Evolutionary conservation across 2,329 filamentous ascomycete species (phyloP).

Genomic region (Epichloe festucae): DNA sequence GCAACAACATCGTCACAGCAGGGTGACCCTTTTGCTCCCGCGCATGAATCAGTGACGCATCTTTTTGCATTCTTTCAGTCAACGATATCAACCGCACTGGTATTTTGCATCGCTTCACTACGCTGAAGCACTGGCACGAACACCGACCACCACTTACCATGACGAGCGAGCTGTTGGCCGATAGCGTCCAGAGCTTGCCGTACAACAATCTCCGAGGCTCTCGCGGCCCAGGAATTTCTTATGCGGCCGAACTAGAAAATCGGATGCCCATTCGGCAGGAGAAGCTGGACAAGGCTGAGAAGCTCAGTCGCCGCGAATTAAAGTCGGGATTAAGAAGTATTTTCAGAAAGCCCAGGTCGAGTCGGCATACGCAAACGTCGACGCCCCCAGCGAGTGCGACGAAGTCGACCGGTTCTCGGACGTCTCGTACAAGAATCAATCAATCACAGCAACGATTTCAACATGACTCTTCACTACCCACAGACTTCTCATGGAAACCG

Average conservation of each 20-base stretch:
- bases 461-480: constrained; percentile 7
- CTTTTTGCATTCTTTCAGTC: background rate
- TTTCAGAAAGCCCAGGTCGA: constrained; percentile 32
- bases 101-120: background rate
- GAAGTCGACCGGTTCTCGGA: constrained; percentile 27
- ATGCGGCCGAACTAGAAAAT: constrained; percentile 5
- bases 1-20: background rate
- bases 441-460: constrained; percentile 27
- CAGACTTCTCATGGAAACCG: constrained; percentile 24
- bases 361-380: constrained; percentile 21
- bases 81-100: background rate
- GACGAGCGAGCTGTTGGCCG: constrained; percentile 1
- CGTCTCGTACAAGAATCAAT: constrained; percentile 23
- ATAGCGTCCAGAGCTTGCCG: constrained; percentile 2
- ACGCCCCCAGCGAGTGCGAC: constrained; percentile 17
- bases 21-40: background rate
- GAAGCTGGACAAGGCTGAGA: constrained; percentile 22
- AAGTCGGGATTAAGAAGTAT: constrained; percentile 37
- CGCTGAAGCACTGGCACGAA: background rate
- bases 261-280: constrained; percentile 22
- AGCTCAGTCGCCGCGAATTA: constrained; percentile 35
- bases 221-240: constrained; percentile 8
- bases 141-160: constrained; percentile 1
- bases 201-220: constrained; percentile 16
- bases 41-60: background rate